phyloP scores from a whole-genome alignment of 768 basidiomycete species.

The Kwoniella mangroviensis region DNA sequence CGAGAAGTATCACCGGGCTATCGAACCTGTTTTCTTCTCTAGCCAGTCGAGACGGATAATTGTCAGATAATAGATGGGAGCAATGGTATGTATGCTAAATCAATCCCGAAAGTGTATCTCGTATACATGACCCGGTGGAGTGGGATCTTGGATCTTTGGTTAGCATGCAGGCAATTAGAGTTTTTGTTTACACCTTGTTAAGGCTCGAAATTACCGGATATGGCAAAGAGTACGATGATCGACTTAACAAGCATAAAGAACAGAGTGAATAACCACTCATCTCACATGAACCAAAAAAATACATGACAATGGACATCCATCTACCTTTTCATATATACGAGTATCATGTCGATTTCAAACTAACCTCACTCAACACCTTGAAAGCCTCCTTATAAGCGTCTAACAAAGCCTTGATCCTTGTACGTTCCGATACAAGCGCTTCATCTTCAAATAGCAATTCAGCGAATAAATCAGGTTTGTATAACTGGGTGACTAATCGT shows the following conservation, averaged over 20 bases:
- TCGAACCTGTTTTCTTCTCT: no score
- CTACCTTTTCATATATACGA: background rate
- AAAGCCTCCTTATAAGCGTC: conserved; percentile 85
- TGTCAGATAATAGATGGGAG: no score
- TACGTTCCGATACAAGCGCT: conserved; percentile 86
- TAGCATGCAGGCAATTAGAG: background rate
- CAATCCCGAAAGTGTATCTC: no score
- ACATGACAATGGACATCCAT: background rate
- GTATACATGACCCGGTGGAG: no score
- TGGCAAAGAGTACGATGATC: background rate
- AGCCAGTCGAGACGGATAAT: no score
- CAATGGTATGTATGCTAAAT: no score
- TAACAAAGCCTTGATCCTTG: conserved; percentile 88
- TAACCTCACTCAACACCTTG: conserved; percentile 57
- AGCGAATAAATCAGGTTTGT: conserved; percentile 90
- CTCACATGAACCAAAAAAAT: background rate
- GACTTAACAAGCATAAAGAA: background rate
- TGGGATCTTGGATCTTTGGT: background rate
- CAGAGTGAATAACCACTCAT: background rate
- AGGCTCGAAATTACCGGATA: background rate
- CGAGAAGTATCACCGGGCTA: no score
- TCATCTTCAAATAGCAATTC: conserved; percentile 96
- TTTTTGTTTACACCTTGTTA: conserved; percentile 1
- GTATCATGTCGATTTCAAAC: conserved; percentile 43
- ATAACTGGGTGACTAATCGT: conserved; percentile 87